Base-by-base conservation (phyloP, 305 asterid genomes). In the Solanum hybrid region DNA sequence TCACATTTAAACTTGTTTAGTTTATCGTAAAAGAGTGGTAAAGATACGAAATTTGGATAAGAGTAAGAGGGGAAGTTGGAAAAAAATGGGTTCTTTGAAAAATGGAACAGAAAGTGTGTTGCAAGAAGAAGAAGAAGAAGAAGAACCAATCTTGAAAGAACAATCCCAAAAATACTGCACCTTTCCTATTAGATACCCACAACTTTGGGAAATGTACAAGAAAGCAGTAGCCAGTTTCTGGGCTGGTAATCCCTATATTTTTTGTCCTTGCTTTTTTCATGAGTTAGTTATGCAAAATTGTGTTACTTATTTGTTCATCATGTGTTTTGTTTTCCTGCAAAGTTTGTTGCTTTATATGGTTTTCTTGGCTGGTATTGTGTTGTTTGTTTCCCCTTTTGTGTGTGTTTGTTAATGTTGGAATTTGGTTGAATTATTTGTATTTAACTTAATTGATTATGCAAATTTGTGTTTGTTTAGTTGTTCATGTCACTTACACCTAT, bases 171-270 rank as follows among this genome's bases (percentile, higher is more conserved):
- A 92, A 87, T 95, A 89, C 66, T 95, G 97, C 93, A 95, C 94
- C 95, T 95, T 94, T 78, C 97, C 97, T 40, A 92, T 95, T 84
- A 91, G 89, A 89, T 95, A 95, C 90, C 96, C 95, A 15, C 96
- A 92, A 89, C 90, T 95, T 88, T 95, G 97, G 97, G 94, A 94
- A 94, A 94, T 95, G 96, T 95, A 95, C 93, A 95, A 95, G 94
- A 95, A 95, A 88, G 95, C 96, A 34, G 86, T 90, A 90, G 95
- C 97, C 86, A 94, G 97, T 90, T 94, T 95, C 82, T 95, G 96
- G 97, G 94, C 97, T 40, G 97, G 95, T 95, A 93, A 91, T 89
- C 2, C 35, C 15, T 72, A 2, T 37, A 24, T 4, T 24, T 69
- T 69, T 69, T 69, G 17, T 11, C 11, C 26, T 64, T 78, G 19